Conservation (phyloP, 306 rosid genomes). For the Adenanthera pavonina region DNA sequence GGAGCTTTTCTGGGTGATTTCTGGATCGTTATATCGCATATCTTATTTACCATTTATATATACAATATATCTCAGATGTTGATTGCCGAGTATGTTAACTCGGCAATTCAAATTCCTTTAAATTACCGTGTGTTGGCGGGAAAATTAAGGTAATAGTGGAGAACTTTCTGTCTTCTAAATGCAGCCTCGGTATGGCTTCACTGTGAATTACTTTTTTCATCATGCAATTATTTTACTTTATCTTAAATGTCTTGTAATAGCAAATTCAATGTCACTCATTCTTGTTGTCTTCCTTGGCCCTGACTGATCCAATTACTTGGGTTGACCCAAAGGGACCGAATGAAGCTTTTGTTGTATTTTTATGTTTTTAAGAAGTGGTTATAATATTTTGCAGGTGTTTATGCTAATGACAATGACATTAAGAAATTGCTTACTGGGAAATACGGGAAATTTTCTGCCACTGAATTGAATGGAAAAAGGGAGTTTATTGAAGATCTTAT, state of each 20-base stretch:
- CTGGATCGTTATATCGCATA: not conserved
- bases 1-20: not conserved
- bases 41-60: not conserved
- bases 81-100: not conserved
- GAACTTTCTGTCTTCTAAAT: not conserved
- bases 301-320: not conserved
- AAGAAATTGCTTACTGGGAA: slow-evolving; percentile 61
- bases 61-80: too few relatives aligned
- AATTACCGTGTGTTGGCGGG: not conserved
- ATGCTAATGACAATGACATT: slow-evolving; percentile 67
- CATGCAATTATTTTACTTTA: not conserved
- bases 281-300: not conserved
- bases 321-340: not conserved
- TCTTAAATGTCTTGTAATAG: not conserved
- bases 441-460: slow-evolving; percentile 58
- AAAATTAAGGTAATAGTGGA: not conserved
- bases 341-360: slow-evolving; percentile 7
- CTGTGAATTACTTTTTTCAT: not conserved
- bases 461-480: slow-evolving; percentile 63
- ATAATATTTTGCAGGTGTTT: slow-evolving; percentile 68
- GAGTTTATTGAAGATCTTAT: slow-evolving; percentile 66
- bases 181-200: not conserved
- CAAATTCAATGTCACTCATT: not conserved
- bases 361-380: not conserved
- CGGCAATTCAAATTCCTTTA: not conserved